Base-by-base conservation (phyloP, 2,329 filamentous ascomycete genomes). In the Ascochyta fabae region DNA sequence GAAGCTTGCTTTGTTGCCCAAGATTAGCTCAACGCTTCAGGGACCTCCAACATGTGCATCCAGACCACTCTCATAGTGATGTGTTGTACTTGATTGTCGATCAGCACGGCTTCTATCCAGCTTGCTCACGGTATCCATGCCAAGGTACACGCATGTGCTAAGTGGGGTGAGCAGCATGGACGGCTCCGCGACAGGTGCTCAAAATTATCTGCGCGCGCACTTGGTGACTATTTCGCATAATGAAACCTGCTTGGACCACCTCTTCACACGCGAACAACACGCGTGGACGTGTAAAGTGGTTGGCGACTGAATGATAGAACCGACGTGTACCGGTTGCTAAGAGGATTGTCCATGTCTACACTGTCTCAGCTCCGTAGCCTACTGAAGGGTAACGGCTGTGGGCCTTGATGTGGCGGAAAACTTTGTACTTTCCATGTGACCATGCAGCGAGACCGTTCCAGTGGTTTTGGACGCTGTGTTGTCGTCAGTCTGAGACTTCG, bases 101-200 rank as follows among this genome's bases (percentile, higher is more conserved):
- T 56, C 26, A 26, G 6, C 9, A 29, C 26, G 15, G 23, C 2
- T 34, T 39, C 27, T 43, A 16, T 6, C 9, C 27, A 49, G 16
- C 36, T 4, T 47, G 48, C 47, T 47, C 47, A 56, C 42, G 53
- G 31, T 51, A 56, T 33, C 47, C 53, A 56, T 22, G 53, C 48
- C 47, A 35, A 39, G 42, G 22, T 48, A 34, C 38, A 12, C 19
- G 19, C 16, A 34, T 19, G 8, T 31, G 13, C 36, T 39, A 48
- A 43, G 53, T 51, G 53, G 53, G 43, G 47, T 27, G 36, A 13
- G 42, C 53, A 56, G 53, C 47, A 50, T 47, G 46, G 53, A 56
- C 47, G 39, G 13, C 24, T 26, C 34, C n/a, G 51, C 43, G 51
- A 43, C 40, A 39, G 45, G 40, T 48, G 51, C 51, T 44, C 12